phyloP scores from a whole-genome alignment of 371 early-diverging fungal species.

The Coemansia sp. region DNA sequence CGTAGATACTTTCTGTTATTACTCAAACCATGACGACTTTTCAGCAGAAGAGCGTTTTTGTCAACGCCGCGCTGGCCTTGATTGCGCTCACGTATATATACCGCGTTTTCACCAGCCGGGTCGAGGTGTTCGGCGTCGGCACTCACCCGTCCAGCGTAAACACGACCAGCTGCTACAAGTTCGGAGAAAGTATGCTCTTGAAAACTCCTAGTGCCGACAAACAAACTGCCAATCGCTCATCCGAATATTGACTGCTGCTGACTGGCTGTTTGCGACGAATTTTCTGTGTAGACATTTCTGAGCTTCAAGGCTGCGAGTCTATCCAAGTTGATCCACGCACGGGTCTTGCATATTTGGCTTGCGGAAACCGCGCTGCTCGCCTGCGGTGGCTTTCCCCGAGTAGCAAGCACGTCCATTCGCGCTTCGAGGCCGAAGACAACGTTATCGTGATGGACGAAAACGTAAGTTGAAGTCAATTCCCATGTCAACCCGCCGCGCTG shows the following conservation, averaged over 20 bases:
- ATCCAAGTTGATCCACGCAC: slow-evolving; percentile 52
- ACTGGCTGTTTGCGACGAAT: not conserved
- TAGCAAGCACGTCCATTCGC: slow-evolving; percentile 18
- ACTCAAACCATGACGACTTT: not conserved
- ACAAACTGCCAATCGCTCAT: too few species aligned
- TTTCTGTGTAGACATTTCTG: slow-evolving; percentile 19
- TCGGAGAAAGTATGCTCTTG: slow-evolving; percentile 37
- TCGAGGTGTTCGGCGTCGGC: slow-evolving; percentile 37
- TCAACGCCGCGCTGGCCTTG: slow-evolving; percentile 20
- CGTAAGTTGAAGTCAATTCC: slow-evolving; percentile 16
- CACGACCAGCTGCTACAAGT: slow-evolving; percentile 30
- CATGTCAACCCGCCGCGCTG: not conserved
- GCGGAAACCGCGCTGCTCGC: slow-evolving; percentile 49
- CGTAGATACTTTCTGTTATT: not conserved
- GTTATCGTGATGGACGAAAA: slow-evolving; percentile 49
- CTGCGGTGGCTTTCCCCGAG: slow-evolving; percentile 51
- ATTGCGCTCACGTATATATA: slow-evolving; percentile 19
- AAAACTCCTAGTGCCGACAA: too few species aligned
- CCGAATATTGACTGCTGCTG: too few species aligned
- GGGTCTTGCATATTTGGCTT: slow-evolving; percentile 55
- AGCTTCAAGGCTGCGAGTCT: slow-evolving; percentile 55
- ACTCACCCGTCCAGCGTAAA: slow-evolving; percentile 23
- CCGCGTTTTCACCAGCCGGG: slow-evolving; percentile 12
- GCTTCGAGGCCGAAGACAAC: slow-evolving; percentile 41
- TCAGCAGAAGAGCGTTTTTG: slow-evolving; percentile 23